A percentile compares a stretch with the other conserved stretches of the same genome.
phyloP scores from a whole-genome alignment of 164 flowering plant genomes.

The Tetrastigma voinierianum region DNA sequence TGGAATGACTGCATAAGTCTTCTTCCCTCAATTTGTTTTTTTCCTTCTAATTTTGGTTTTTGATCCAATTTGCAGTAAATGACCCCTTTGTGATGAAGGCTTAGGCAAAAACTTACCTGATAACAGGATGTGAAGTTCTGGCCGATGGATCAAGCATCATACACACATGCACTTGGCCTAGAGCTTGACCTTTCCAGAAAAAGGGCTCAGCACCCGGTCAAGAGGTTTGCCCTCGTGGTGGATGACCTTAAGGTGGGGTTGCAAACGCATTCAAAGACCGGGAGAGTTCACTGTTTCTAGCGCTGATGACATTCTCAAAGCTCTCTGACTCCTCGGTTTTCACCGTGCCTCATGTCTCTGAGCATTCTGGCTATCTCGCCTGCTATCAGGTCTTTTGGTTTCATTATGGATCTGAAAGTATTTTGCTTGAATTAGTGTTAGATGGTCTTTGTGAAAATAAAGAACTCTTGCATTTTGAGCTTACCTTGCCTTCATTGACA shows the following conservation, averaged over 20 bases:
- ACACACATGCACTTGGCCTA: constrained; percentile 81
- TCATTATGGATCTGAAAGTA: background rate
- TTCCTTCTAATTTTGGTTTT: background rate
- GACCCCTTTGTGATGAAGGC: constrained; percentile 98
- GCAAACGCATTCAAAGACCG: constrained; percentile 75
- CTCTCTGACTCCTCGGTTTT: background rate
- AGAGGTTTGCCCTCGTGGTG: constrained; percentile 78
- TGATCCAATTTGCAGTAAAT: constrained; percentile 54
- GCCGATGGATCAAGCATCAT: constrained; percentile 83
- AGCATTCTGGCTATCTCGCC: background rate
- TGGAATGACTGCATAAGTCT: background rate
- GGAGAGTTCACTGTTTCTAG: constrained; percentile 83
- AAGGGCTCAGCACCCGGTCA: constrained; percentile 78
- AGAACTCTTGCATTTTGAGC: no score
- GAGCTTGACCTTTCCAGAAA: constrained; percentile 87
- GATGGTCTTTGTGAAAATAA: no score
- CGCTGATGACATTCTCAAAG: constrained; percentile 70
- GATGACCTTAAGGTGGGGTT: constrained; percentile 77
- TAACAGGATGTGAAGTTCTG: constrained; percentile 80
- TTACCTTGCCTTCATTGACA: no score
- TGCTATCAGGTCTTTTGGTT: background rate
- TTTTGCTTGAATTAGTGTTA: background rate
- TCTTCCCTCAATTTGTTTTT: background rate
- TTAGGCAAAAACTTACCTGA: constrained; percentile 83
- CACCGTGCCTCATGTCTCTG: background rate